Evolutionary conservation across 176 grass and related monocot genomes (phyloP).

Genomic region (Oryza officinalis): DNA sequence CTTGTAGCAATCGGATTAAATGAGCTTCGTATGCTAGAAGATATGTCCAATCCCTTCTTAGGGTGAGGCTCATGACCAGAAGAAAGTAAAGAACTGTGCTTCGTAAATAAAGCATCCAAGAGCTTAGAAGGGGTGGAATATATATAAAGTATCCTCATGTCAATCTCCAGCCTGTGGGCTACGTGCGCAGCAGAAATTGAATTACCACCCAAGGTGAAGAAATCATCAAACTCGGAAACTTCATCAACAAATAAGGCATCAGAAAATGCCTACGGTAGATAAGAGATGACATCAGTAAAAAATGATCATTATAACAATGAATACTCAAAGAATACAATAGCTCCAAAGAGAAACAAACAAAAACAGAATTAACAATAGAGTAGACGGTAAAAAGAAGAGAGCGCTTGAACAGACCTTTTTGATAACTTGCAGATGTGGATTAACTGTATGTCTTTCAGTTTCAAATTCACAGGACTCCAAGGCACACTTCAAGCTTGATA

Average conservation of each 20-base stretch:
- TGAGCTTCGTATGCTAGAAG: conserved; percentile 5
- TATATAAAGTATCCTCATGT: conserved; percentile 83
- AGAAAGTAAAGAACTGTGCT: conserved; percentile 7
- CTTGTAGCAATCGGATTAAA: not conserved
- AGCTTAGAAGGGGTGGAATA: conserved; percentile 69
- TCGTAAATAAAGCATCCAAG: conserved; percentile 53
- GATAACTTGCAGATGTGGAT: conserved; percentile 58
- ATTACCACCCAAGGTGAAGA: conserved; percentile 79
- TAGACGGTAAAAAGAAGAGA: conserved; percentile 17
- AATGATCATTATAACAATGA: conserved; percentile 20
- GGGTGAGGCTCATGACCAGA: conserved; percentile 15
- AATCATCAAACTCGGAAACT: conserved; percentile 84
- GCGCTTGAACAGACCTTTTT: conserved; percentile 52
- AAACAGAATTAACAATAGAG: not conserved
- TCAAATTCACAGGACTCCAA: conserved; percentile 26
- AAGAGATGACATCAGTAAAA: conserved; percentile 19
- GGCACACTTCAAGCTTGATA: conserved; percentile 50
- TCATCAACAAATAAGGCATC: conserved; percentile 62
- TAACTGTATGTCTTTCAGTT: conserved; percentile 35
- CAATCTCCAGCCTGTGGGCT: conserved; percentile 72
- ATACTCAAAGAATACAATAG: conserved; percentile 9
- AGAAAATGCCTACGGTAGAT: conserved; percentile 64
- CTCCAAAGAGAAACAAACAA: not conserved
- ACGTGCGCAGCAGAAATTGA: conserved; percentile 85
- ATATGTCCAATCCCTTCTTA: conserved; percentile 41